A percentile compares a stretch with the other conserved stretches of the same genome.
Evolutionary conservation across 2,329 filamentous ascomycete species (phyloP).

Genomic region (Paecilomyces sp.): DNA sequence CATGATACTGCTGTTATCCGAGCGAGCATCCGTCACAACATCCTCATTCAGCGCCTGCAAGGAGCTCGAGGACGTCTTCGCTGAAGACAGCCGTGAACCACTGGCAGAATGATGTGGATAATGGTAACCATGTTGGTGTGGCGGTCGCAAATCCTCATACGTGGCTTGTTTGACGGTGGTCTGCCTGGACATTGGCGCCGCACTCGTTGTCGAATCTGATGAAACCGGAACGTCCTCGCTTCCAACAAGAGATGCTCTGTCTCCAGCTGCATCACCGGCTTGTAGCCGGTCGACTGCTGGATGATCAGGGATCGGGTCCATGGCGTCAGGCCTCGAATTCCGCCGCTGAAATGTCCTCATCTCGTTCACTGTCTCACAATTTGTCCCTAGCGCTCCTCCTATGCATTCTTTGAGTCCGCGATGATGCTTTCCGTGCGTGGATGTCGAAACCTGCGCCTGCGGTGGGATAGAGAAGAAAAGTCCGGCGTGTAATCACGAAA

Average conservation of each 20-base stretch:
- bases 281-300: neutral
- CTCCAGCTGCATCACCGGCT: neutral
- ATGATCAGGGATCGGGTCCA: neutral
- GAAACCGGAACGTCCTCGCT: neutral
- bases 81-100: slow-evolving; percentile 27
- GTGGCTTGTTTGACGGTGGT: neutral
- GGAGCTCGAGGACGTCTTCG: slow-evolving; percentile 36
- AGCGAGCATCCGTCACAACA: slow-evolving; percentile 27
- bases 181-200: neutral
- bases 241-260: neutral
- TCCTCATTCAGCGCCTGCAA: slow-evolving; percentile 34
- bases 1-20: slow-evolving; percentile 18
- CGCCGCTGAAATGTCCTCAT: neutral
- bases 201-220: neutral
- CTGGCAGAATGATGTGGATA: slow-evolving; percentile 28
- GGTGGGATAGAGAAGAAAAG: slow-evolving; percentile 6
- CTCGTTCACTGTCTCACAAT: slow-evolving; percentile 1
- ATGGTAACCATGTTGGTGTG: slow-evolving; percentile 15
- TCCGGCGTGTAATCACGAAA: slow-evolving; percentile 17
- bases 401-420: neutral
- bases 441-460: neutral
- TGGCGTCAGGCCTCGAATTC: neutral
- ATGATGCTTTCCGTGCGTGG: neutral
- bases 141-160: slow-evolving; percentile 5
- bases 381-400: slow-evolving; percentile 4